These are phyloP conservation scores for Silene vulgaris DNA, from an alignment of 179 eudicot genomes.

Conservation along the genomic window DNA sequence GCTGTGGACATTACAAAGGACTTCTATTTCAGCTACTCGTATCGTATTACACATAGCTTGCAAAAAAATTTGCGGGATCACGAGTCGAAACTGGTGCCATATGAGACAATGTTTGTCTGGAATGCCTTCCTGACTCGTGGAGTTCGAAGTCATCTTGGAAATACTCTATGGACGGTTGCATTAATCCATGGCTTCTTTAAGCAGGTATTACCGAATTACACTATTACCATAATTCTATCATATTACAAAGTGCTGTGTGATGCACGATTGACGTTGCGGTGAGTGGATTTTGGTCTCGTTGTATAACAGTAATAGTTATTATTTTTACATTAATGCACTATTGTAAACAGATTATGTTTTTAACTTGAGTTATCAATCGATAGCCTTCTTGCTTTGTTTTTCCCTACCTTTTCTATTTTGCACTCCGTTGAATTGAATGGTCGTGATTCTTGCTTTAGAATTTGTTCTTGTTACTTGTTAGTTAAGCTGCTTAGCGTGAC, in stretches of 20 bases:
- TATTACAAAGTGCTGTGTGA: not conserved
- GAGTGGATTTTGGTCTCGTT: not conserved
- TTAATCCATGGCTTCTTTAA: conserved; percentile 67
- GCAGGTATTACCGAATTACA: conserved; percentile 22
- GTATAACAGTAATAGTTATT: not conserved
- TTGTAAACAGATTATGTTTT: not conserved
- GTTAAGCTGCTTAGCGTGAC: not conserved
- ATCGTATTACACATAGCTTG: conserved; percentile 82
- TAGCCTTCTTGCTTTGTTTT: not conserved
- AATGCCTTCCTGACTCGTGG: conserved; percentile 76
- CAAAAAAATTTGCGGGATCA: conserved; percentile 62
- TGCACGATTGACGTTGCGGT: not conserved
- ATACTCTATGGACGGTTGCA: conserved; percentile 87
- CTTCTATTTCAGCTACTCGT: conserved; percentile 97
- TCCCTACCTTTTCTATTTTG: not conserved
- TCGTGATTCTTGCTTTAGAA: not conserved
- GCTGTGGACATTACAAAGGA: conserved; percentile 97
- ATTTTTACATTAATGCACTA: not conserved
- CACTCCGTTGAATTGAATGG: not conserved
- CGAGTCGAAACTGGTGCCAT: conserved; percentile 51
- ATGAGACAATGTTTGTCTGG: conserved; percentile 98
- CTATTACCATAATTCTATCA: conserved; percentile 1
- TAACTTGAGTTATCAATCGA: not conserved
- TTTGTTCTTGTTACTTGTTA: not conserved
- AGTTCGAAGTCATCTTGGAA: conserved; percentile 65